Evolutionary conservation across 768 basidiomycete genomes (phyloP).

Genomic region (Collybiopsis luxurians): DNA sequence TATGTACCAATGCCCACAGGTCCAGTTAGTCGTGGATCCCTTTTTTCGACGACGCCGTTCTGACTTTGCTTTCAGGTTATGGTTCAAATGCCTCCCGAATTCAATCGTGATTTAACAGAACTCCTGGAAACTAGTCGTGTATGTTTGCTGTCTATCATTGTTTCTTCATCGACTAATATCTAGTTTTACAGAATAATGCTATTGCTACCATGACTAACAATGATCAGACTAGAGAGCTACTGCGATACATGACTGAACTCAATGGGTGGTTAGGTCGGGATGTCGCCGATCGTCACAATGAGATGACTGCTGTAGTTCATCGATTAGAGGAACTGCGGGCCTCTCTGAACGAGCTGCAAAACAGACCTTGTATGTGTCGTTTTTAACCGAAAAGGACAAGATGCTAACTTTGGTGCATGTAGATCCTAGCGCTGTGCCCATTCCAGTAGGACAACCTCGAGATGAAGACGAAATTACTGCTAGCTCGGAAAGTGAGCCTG

Average conservation of each 20-base stretch:
- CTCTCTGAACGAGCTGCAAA: conserved; percentile 12
- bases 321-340: conserved; percentile 37
- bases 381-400: background rate
- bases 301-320: conserved; percentile 62
- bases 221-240: conserved; percentile 76
- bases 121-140: conserved; percentile 70
- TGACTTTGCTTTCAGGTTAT: conserved; percentile 40
- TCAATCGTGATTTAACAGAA: conserved; percentile 41
- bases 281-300: conserved; percentile 74
- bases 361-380: background rate
- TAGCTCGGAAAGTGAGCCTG: conserved; percentile 3
- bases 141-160: conserved; percentile 17
- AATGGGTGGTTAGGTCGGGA: conserved; percentile 82
- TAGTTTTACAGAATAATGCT: conserved; percentile 61
- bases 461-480: background rate
- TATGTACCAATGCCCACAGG: conserved; percentile 49
- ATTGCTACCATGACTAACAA: conserved; percentile 70
- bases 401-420: background rate
- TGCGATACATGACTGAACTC: conserved; percentile 72
- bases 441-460: background rate
- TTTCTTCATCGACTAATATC: conserved; percentile 9
- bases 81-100: conserved; percentile 58
- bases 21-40: conserved; percentile 40
- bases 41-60: background rate
- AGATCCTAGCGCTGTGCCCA: background rate